These are phyloP conservation scores for Candolleomyces eurysporus DNA, from an alignment of 768 basidiomycete species.

Conservation along the genomic window DNA sequence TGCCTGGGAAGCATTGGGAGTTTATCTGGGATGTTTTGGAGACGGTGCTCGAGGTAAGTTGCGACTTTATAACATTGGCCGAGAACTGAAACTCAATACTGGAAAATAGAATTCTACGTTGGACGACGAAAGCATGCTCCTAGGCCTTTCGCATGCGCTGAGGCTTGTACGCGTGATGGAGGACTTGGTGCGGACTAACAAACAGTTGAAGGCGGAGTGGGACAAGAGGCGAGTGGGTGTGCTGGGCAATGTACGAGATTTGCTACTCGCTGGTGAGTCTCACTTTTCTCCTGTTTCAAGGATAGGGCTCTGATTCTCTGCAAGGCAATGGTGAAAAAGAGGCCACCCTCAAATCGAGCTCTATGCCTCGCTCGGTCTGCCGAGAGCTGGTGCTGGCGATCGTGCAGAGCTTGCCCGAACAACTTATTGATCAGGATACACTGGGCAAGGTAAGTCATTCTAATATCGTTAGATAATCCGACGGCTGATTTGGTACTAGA, in stretches of 20 bases:
- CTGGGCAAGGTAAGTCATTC: slow-evolving; percentile 52
- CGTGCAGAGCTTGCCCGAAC: slow-evolving; percentile 60
- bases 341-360: slow-evolving; percentile 20
- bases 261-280: slow-evolving; percentile 42
- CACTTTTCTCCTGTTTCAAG: background rate
- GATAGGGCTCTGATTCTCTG: background rate
- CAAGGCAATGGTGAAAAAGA: background rate
- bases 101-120: slow-evolving; percentile 56
- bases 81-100: background rate
- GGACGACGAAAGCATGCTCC: slow-evolving; percentile 55
- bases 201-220: slow-evolving; percentile 69
- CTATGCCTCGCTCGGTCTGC: slow-evolving; percentile 63
- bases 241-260: slow-evolving; percentile 56
- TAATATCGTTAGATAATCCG: background rate
- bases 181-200: slow-evolving; percentile 72
- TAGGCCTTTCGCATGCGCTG: slow-evolving; percentile 68
- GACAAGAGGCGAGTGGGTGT: slow-evolving; percentile 49
- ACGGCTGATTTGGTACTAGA: slow-evolving; percentile 38
- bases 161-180: slow-evolving; percentile 64
- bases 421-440: slow-evolving; percentile 61
- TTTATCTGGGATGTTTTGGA: slow-evolving; percentile 88
- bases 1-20: slow-evolving; percentile 90
- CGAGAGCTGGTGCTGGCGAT: slow-evolving; percentile 67
- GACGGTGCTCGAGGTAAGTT: slow-evolving; percentile 78
- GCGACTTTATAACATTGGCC: background rate